Base-by-base conservation (phyloP, 176 grass and related monocot species). In the Oryza glumipatula region DNA sequence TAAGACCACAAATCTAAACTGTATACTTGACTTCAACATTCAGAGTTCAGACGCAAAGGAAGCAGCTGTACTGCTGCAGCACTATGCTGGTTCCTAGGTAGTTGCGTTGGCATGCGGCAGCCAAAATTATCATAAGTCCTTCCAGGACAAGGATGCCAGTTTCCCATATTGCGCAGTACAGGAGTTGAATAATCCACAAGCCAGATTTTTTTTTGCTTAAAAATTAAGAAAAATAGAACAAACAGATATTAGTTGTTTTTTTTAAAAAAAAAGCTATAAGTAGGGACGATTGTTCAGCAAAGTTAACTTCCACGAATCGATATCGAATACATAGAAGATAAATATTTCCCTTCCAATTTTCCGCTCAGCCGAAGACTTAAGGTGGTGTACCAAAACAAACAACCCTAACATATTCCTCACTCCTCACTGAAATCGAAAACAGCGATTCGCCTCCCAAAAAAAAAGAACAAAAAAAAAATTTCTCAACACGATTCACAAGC, bases 31-130 rank as follows among this genome's bases (percentile, higher is more conserved):
- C 24, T 10, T 65, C 33, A 68, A 11, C 11, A 75, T 81, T 74
- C 2, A 54, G 54, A 61, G 6, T 70, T 41, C 41, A 52, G 41
- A 43, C 45, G 21, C n/a, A 77, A 81, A 77, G 33, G 44, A 85
- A 85, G n/a, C 21, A 77, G 81, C 16, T 58, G 5, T 17, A 2
- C 17, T 58, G 17, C 14, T 66, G 58, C 16, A 76, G 0, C 39
- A 9, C 23, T 65, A 45, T 21, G n/a, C n/a, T 17, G 23, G 68
- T n/a, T 79, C 21, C 3, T 26, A 56, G 28, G n/a, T 3, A 65
- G 13, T 45, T 66, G 52, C n/a, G 45, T 41, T 70, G 69, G 64
- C 36, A 65, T 41, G 76, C 2, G 12, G 15, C 36, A 15, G 58
- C 2, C 26, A 74, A 48, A 60, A 83, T 22, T 14, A 24, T 22